Base-by-base conservation (phyloP, 345 rosid genomes). In the Pistacia integerrima region DNA sequence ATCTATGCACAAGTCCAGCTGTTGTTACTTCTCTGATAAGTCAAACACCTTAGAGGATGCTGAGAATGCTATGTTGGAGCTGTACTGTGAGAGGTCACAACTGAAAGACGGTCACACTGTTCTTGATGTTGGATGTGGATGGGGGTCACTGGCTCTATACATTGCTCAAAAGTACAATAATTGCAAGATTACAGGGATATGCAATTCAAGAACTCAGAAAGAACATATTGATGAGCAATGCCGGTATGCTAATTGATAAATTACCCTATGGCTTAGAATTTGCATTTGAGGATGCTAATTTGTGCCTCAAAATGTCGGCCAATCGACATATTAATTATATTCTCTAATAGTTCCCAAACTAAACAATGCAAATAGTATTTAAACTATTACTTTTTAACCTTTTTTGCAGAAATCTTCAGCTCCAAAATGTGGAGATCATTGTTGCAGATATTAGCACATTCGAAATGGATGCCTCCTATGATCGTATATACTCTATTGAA, bases 41-140 rank as follows among this genome's bases (percentile, higher is more conserved):
- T 83, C 87, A 52, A 88, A 28, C 67, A 87, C 83, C 73, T 81
- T 93, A 71, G 95, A 91, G 76, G 97, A 91, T 65, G 97, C 99
- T 58, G 98, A 95, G 86, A 79, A 87, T 81, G 89, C 88, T 25
- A 89, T 85, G 93, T 41, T 93, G 84, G 90, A 90, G 82, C 74
- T 93, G 6, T 93, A 90, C 57, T 91, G 98, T 63, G 78, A 87
- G 85, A 90, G 92, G 79, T 84, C 94, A 12, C 77, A 85, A 68
- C 74, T 95, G 55, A 84, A 87, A 82, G 93, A 95, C 78, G 96
- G 98, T 5, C 96, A 86, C 35, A 82, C 82, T 30, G 87, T 95
- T 67, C 95, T 95, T 77, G 99, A 93, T 73, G 84, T 90, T 41
- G 99, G 98, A 48, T 93, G 98, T 80, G 99, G 98, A 0, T 90